Base-by-base conservation (phyloP, 2,329 filamentous ascomycete genomes). In the Anthostomella pinea region DNA sequence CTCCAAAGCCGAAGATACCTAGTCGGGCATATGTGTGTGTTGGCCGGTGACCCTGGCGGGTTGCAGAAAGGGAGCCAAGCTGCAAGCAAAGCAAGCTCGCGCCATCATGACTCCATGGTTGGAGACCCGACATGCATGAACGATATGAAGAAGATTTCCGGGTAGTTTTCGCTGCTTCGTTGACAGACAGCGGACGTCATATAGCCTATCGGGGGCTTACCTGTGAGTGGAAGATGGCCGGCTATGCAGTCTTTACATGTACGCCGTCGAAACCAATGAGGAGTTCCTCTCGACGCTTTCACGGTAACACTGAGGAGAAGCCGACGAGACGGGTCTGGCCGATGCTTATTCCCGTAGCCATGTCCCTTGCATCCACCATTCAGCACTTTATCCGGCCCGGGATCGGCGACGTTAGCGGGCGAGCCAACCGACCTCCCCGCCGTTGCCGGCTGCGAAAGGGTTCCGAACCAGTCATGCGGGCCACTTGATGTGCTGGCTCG, bases 401-500 rank as follows among this genome's bases (percentile, higher is more conserved):
- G 41, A 52, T 52, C 51, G 51, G 53, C 41, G 39, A 30, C 8
- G 29, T 30, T 30, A 10, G 5, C 23, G 41, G 35, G 26, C 35
- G 38, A 38, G 31, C 19, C 38, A 38, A 48, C 26, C 38, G 31
- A 36, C 27, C 37, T 36, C n/a, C 18, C 15, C 39, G 48, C 51
- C 51, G 51, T 47, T 48, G 47, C 49, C 51, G 52, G 49, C 44
- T 44, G 33, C 39, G 43, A 40, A 33, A 30, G 35, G 35, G 38
- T 37, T 34, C 40, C 35, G 42, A 46, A 31, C 19, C 33, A 39
- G 34, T 39, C 38, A 40, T 37, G 31, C 20, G 30, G 19, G 18
- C n/a, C 7, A 11, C 16, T n/a, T 18, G n/a, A 18, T 11, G 20
- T 3, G n/a, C 17, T 6, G 28, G 17, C n/a, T 18, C 10, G 28